Evolutionary conservation across 2,329 filamentous ascomycete genomes (phyloP), one percentile per base, ranked within the genome.

Genomic region (Elsinoe necatrix): DNA sequence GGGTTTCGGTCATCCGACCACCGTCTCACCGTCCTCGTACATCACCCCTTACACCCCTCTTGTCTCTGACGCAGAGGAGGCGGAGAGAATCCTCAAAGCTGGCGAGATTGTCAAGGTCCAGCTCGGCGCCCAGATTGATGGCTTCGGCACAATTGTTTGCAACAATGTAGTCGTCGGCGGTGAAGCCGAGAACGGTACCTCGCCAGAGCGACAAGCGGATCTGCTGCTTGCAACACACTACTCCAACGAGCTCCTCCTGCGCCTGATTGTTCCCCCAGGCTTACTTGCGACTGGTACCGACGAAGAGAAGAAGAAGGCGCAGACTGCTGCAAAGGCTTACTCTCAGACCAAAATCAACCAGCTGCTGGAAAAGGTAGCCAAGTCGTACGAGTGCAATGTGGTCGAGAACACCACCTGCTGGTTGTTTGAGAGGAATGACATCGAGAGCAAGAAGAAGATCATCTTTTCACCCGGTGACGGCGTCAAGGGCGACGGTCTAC

Each of bases 341-440:
- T 87, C 87, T 54, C 92, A 97, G 75, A 76, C 81, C 67, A 86
- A 90, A 75, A 97, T 98, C 67, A 93, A 87, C 62, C 79, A 81
- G 65, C 77, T 97, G 61, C 77, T 98, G 52, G 90, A 96, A 75
- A 96, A 93, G 80, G 82, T 97, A 45, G 87, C 85, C 69, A 90
- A 95, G 77, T 80, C 82, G 65, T 98, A 95, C 74, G 91, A 89
- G 60, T 91, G 87, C 80, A 95, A 85, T 72, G 77, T 97, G 23
- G 89, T 98, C 57, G 93, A 98, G 81, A 95, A 91, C 80, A 98
- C 93, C 61, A 98, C 93, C 42, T 95, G 89, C 68, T 98, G 93
- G 91, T 76, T 89, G 60, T 97, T 98, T 71, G 90, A 89, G 69
- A 87, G 88, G 72, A 95, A 97, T 74, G 93, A 98, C 74, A 97